These are phyloP conservation scores for Hamigera avellanea DNA, from an alignment of 495 filamentous ascomycete species.

Conservation along the genomic window DNA sequence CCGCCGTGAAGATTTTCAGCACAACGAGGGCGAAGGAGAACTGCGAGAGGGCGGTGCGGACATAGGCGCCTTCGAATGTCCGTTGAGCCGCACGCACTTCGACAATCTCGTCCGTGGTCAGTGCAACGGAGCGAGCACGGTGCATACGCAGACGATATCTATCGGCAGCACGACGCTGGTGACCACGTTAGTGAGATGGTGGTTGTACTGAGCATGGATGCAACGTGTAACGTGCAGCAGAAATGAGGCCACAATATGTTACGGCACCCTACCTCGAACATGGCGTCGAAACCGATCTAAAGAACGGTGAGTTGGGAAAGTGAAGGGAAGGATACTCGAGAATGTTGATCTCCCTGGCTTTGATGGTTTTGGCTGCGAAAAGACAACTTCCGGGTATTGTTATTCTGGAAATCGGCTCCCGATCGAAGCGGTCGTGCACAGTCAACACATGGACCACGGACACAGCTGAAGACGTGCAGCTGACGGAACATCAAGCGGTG, in stretches of 20 bases:
- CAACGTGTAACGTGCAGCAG: no score
- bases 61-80: slow-evolving; percentile 95
- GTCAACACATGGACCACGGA: no score
- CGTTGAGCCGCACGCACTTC: slow-evolving; percentile 91
- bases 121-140: slow-evolving; percentile 70
- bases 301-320: no score
- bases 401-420: no score
- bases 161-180: slow-evolving; percentile 36
- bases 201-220: not conserved
- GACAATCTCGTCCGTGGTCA: slow-evolving; percentile 75
- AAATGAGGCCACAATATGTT: no score
- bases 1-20: slow-evolving; percentile 88
- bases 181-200: slow-evolving; percentile 3
- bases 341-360: no score
- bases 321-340: no score
- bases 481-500: no score
- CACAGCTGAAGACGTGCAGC: no score
- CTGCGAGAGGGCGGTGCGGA: slow-evolving; percentile 84
- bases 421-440: no score
- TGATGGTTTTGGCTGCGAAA: no score
- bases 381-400: no score
- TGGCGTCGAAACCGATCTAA: not conserved
- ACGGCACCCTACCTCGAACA: slow-evolving; percentile 1
- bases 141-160: slow-evolving; percentile 58
- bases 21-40: slow-evolving; percentile 92